Conservation (phyloP, 345 rosid genomes). For the Bretschneidera sinensis region DNA sequence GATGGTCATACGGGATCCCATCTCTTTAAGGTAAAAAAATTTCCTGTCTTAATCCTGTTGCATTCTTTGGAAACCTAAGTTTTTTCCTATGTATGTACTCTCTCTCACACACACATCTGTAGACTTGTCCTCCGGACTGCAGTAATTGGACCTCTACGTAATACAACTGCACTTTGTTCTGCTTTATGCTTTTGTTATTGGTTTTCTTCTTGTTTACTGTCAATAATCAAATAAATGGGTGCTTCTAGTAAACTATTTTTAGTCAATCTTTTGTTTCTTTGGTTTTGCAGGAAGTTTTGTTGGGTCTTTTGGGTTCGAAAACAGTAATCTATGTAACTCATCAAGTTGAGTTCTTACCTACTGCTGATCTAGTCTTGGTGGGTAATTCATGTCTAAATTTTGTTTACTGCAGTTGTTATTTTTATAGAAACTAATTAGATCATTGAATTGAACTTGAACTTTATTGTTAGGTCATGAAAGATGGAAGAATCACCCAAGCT, state of each 20-base stretch:
- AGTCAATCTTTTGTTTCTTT: too few relatives aligned
- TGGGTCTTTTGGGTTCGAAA: constrained; percentile 45
- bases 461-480: constrained; percentile 63
- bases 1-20: constrained; percentile 89
- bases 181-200: not conserved
- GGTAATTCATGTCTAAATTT: constrained; percentile 22
- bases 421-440: not conserved
- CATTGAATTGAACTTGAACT: not conserved
- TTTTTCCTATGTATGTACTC: not conserved
- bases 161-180: too few relatives aligned
- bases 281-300: constrained; percentile 51
- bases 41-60: not conserved
- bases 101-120: too few relatives aligned
- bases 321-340: constrained; percentile 79
- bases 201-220: not conserved
- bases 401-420: not conserved
- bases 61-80: not conserved
- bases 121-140: too few relatives aligned
- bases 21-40: constrained; percentile 57
- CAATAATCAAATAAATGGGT: not conserved
- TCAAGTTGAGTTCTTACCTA: constrained; percentile 77
- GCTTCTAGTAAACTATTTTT: not conserved
- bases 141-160: not conserved
- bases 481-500: constrained; percentile 69
- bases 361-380: constrained; percentile 77